A percentile compares a stretch with the other conserved stretches of the same genome.
phyloP scores from a whole-genome alignment of 352 stramenopile genomes.

The Pythium grandisporangium region DNA sequence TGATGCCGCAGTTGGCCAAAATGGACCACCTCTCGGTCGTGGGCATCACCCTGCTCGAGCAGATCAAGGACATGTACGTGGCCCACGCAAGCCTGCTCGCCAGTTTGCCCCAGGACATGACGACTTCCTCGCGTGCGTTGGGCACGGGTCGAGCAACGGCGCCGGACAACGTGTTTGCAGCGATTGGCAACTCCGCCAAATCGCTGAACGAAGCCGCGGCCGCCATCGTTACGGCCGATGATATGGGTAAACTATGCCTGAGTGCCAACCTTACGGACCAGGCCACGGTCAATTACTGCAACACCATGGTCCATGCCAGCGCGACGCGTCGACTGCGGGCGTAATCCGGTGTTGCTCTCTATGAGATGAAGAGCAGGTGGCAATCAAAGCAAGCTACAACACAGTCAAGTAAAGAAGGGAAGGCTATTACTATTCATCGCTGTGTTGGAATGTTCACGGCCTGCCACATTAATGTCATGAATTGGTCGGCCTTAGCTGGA shows the following conservation, averaged over 20 bases:
- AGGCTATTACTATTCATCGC: too few relatives aligned
- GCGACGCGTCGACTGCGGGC: conserved; percentile 1
- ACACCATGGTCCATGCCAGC: conserved; percentile 6
- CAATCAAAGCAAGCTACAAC: too few relatives aligned
- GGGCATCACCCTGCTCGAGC: conserved; percentile 30
- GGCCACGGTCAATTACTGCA: conserved; percentile 6
- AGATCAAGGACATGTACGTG: conserved; percentile 21
- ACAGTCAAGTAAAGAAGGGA: too few relatives aligned
- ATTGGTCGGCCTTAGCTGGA: too few relatives aligned
- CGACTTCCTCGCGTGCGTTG: not conserved
- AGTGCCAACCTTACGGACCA: not conserved
- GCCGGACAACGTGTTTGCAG: not conserved
- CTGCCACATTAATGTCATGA: too few relatives aligned
- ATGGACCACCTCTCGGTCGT: conserved; percentile 37
- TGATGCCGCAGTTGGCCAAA: conserved; percentile 29
- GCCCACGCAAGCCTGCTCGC: not conserved
- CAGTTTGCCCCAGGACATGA: not conserved
- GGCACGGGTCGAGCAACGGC: not conserved
- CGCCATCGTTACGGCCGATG: not conserved
- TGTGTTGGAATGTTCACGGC: too few relatives aligned
- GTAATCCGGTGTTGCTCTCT: too few relatives aligned
- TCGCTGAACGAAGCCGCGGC: not conserved
- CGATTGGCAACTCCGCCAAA: not conserved
- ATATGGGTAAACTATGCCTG: not conserved
- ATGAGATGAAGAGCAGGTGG: too few relatives aligned